Evolutionary conservation across 2,329 filamentous ascomycete species (phyloP).

Genomic region (Trichoderma atroviride): DNA sequence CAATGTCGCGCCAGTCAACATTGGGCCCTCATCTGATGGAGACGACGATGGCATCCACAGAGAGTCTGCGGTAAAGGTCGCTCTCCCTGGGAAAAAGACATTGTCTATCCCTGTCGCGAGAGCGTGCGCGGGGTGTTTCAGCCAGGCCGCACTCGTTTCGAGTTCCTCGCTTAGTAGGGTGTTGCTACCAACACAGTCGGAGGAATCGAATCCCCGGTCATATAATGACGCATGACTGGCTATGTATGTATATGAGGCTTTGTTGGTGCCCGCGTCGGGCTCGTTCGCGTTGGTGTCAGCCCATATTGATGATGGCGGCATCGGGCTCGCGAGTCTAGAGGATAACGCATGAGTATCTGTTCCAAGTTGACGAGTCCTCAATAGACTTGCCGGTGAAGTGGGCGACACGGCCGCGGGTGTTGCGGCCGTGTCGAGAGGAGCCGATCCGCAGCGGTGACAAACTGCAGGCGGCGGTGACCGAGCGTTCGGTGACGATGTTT

Average conservation of each 20-base stretch:
- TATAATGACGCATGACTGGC: neutral
- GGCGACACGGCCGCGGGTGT: neutral
- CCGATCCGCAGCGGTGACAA: constrained; percentile 1
- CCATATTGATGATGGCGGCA: constrained; percentile 5
- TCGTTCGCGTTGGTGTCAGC: neutral
- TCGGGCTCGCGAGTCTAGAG: constrained; percentile 17
- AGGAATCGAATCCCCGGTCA: neutral
- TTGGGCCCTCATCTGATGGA: neutral
- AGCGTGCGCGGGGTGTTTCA: neutral
- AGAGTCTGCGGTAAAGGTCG: neutral
- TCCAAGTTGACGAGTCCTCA: constrained; percentile 9
- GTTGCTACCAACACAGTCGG: neutral
- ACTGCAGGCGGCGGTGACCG: neutral
- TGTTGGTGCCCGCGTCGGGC: neutral
- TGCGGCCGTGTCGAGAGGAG: neutral
- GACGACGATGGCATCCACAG: constrained; percentile 4
- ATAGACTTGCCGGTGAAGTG: constrained; percentile 19
- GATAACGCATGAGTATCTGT: constrained; percentile 20
- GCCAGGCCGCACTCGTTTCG: neutral
- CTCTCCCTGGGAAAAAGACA: neutral
- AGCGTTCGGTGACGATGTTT: neutral
- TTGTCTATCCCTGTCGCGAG: neutral
- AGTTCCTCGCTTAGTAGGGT: neutral
- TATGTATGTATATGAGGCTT: neutral
- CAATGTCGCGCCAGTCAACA: neutral